phyloP scores from a whole-genome alignment of 2,329 filamentous ascomycete genomes.

The Talaromyces sp. region DNA sequence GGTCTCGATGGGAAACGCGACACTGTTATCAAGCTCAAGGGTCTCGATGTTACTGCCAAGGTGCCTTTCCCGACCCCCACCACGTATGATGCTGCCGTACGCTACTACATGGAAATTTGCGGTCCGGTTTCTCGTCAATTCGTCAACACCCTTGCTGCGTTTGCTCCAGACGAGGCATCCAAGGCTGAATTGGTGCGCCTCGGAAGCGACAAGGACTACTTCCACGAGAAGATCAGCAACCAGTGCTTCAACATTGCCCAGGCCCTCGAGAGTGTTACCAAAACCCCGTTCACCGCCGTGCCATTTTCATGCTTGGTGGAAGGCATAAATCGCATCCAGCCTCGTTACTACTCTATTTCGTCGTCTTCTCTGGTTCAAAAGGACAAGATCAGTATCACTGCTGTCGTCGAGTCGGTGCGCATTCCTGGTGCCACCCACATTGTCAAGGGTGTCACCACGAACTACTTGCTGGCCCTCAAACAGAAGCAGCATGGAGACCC shows the following conservation, averaged over 20 bases:
- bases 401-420: conserved; percentile 79
- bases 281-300: conserved; percentile 72
- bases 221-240: conserved; percentile 75
- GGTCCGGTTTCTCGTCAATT: conserved; percentile 96
- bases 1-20: conserved; percentile 72
- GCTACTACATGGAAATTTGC: conserved; percentile 96
- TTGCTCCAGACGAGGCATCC: conserved; percentile 75
- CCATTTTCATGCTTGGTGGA: conserved; percentile 96
- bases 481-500: conserved; percentile 92
- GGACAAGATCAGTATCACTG: conserved; percentile 90
- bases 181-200: conserved; percentile 87
- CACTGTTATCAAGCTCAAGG: conserved; percentile 80
- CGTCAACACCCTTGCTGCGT: conserved; percentile 76
- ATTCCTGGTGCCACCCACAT: conserved; percentile 71
- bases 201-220: conserved; percentile 91
- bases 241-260: conserved; percentile 87
- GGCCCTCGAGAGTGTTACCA: conserved; percentile 67
- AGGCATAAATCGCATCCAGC: conserved; percentile 88
- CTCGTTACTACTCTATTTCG: conserved; percentile 98
- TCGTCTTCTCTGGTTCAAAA: conserved; percentile 93
- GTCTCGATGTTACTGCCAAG: conserved; percentile 90
- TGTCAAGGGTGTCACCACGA: conserved; percentile 92
- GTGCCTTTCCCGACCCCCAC: conserved; percentile 96
- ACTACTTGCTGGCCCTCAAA: conserved; percentile 91
- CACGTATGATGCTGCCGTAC: conserved; percentile 86